A percentile compares a stretch with the other conserved stretches of the same genome.
These are phyloP conservation scores for Iberis amara DNA, from an alignment of 441 rosid species.

Conservation along the genomic window DNA sequence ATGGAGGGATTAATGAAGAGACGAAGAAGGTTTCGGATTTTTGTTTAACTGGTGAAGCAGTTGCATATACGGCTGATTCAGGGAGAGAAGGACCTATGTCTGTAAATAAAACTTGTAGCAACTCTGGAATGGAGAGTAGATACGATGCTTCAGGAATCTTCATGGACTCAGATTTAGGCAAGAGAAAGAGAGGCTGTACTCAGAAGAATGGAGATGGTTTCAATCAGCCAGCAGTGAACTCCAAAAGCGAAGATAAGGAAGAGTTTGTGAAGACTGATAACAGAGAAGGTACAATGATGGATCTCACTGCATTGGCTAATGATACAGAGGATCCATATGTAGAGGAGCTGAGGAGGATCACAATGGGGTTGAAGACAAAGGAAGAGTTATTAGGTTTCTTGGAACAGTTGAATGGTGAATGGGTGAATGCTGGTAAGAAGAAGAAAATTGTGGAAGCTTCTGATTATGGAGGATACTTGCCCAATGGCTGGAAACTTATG, in stretches of 20 bases:
- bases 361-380: slow-evolving; percentile 34
- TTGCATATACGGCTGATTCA: background rate
- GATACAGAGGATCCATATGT: slow-evolving; percentile 34
- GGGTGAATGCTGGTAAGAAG: slow-evolving; percentile 52
- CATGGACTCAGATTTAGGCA: slow-evolving; percentile 22
- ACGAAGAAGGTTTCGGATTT: slow-evolving; percentile 5
- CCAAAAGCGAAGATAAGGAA: slow-evolving; percentile 13
- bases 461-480: slow-evolving; percentile 35
- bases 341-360: slow-evolving; percentile 46
- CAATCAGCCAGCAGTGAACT: slow-evolving; percentile 8
- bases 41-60: background rate
- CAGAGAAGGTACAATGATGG: slow-evolving; percentile 32
- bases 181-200: slow-evolving; percentile 68
- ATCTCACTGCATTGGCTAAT: slow-evolving; percentile 29
- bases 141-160: slow-evolving; percentile 19
- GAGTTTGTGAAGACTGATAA: slow-evolving; percentile 29
- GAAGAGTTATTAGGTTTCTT: slow-evolving; percentile 39
- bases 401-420: slow-evolving; percentile 42
- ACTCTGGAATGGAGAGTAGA: slow-evolving; percentile 17
- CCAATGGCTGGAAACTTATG: slow-evolving; percentile 48
- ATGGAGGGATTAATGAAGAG: background rate
- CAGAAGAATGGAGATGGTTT: slow-evolving; percentile 30
- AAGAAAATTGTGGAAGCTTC: slow-evolving; percentile 44
- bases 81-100: background rate
- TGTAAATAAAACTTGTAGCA: slow-evolving; percentile 10